Evolutionary conservation across 768 basidiomycete species (phyloP).

Genomic region (Trichaptum fuscoviolaceum): DNA sequence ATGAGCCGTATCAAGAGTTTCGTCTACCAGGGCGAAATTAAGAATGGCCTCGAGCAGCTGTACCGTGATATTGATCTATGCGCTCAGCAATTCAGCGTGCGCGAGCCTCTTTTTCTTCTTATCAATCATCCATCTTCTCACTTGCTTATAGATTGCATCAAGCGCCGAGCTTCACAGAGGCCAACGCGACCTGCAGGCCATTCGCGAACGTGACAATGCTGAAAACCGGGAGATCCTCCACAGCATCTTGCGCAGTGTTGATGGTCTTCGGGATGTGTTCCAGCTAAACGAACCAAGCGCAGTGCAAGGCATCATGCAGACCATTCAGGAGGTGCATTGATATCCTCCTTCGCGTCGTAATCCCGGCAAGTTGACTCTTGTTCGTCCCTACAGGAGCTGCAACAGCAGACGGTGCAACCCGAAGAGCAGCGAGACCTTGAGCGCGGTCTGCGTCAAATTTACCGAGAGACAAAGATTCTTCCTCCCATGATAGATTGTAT

Average conservation of each 20-base stretch:
- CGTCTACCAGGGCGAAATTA: slow-evolving; percentile 34
- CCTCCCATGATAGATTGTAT: slow-evolving; percentile 40
- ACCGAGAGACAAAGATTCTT: slow-evolving; percentile 32
- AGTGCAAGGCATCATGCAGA: slow-evolving; percentile 36
- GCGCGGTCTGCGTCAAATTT: slow-evolving; percentile 34
- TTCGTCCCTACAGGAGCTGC: slow-evolving; percentile 27
- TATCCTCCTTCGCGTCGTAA: neutral
- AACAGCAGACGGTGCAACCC: slow-evolving; percentile 27
- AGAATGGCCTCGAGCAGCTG: slow-evolving; percentile 33
- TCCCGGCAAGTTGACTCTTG: neutral
- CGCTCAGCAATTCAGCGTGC: slow-evolving; percentile 32
- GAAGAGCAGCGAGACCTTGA: slow-evolving; percentile 28
- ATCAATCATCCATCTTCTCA: slow-evolving; percentile 2
- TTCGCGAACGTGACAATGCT: slow-evolving; percentile 29
- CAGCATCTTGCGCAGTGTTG: slow-evolving; percentile 25
- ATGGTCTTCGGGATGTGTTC: slow-evolving; percentile 31
- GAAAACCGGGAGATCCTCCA: slow-evolving; percentile 32
- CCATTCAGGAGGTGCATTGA: slow-evolving; percentile 33
- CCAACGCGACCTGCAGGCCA: slow-evolving; percentile 23
- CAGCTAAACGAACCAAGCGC: slow-evolving; percentile 26
- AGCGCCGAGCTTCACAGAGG: slow-evolving; percentile 25
- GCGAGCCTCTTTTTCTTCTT: slow-evolving; percentile 8
- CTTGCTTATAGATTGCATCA: slow-evolving; percentile 17
- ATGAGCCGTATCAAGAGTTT: slow-evolving; percentile 33
- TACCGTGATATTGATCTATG: slow-evolving; percentile 33